phyloP scores from a whole-genome alignment of 176 grass and related monocot species.

The Typha latifolia region DNA sequence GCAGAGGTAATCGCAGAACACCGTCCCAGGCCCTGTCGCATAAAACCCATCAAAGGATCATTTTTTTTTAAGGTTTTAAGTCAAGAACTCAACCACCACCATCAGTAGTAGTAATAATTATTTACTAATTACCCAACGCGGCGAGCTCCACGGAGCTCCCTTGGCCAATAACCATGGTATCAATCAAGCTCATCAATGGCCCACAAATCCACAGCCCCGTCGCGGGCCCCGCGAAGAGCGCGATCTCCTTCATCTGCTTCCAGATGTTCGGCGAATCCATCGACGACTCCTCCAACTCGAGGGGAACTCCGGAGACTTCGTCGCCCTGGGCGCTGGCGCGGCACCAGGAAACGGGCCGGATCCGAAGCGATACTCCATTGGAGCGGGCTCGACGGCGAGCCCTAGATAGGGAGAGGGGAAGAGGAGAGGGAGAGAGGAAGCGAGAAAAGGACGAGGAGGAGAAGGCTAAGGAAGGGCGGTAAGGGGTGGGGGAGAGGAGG shows the following conservation, averaged over 20 bases:
- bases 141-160: slow-evolving; percentile 73
- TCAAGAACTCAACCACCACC: neutral
- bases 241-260: slow-evolving; percentile 61
- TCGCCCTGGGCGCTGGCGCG: neutral
- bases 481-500: neutral
- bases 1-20: slow-evolving; percentile 87
- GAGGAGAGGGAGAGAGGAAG: neutral
- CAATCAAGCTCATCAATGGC: slow-evolving; percentile 95
- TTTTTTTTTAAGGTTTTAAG: neutral
- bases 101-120: neutral
- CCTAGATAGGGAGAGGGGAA: neutral
- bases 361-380: neutral
- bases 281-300: neutral
- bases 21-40: slow-evolving; percentile 66
- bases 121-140: slow-evolving; percentile 37
- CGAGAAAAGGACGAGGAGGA: slow-evolving; percentile 18
- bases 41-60: neutral
- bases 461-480: slow-evolving; percentile 1
- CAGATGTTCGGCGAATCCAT: slow-evolving; percentile 28
- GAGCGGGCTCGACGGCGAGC: neutral
- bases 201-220: slow-evolving; percentile 77
- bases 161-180: slow-evolving; percentile 94
- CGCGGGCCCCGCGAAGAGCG: slow-evolving; percentile 60
- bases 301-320: neutral
- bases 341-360: neutral